A percentile compares a stretch with the other conserved stretches of the same genome.
phyloP scores from a whole-genome alignment of 2,329 filamentous ascomycete species.

The Penicillium sp. region DNA sequence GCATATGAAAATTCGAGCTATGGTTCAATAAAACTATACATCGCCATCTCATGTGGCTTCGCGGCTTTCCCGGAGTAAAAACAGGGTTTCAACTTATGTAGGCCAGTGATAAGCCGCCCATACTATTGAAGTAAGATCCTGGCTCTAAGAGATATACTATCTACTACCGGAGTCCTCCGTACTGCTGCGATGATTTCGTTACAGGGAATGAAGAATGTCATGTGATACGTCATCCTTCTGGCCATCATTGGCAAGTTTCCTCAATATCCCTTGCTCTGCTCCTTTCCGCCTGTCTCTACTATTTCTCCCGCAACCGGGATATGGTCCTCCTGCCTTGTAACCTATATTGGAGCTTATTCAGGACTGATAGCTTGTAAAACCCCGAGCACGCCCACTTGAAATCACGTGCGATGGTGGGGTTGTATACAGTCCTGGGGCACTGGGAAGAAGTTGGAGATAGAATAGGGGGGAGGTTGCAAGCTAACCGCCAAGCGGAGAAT shows the following conservation, averaged over 20 bases:
- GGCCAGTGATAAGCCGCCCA: background rate
- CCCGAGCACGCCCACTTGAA: background rate
- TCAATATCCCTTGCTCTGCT: background rate
- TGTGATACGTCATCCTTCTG: background rate
- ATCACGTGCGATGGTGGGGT: constrained; percentile 13
- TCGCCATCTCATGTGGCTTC: background rate
- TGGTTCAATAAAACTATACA: background rate
- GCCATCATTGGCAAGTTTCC: background rate
- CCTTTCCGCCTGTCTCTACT: background rate
- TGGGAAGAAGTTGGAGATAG: background rate
- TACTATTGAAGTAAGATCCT: background rate
- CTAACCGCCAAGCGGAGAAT: background rate
- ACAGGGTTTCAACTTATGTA: background rate
- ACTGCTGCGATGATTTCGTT: background rate
- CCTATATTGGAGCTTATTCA: background rate
- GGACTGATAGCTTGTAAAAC: background rate
- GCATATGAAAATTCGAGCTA: background rate
- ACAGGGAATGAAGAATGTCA: background rate
- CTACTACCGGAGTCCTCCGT: background rate
- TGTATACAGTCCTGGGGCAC: background rate
- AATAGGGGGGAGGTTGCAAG: background rate
- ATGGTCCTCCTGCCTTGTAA: background rate
- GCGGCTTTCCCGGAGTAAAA: background rate
- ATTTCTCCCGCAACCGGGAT: background rate
- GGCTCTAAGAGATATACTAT: background rate